A percentile compares a stretch with the other conserved stretches of the same genome.
phyloP scores from a whole-genome alignment of 202 grass and related monocot genomes.

The Alloteropsis angusta region DNA sequence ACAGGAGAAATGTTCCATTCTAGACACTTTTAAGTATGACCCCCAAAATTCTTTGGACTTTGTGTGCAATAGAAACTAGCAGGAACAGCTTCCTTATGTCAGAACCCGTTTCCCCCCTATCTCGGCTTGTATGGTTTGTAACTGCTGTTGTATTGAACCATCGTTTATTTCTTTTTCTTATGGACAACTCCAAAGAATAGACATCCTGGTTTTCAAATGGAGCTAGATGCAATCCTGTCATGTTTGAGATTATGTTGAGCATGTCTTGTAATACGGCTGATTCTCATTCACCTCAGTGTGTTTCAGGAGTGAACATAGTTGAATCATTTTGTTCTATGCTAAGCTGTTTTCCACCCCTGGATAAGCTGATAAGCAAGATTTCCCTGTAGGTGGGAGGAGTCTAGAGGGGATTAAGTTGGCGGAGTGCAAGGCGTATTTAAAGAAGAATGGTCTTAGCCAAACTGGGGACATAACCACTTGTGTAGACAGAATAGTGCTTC shows the following conservation, averaged over 20 bases:
- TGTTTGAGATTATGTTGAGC: background rate
- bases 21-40: background rate
- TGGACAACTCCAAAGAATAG: background rate
- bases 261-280: background rate
- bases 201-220: background rate
- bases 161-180: background rate
- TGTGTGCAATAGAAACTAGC: background rate
- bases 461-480: constrained; percentile 40
- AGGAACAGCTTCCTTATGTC: background rate
- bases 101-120: background rate
- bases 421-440: constrained; percentile 62
- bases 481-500: constrained; percentile 52
- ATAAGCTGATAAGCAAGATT: background rate
- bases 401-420: constrained; percentile 48
- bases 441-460: constrained; percentile 49
- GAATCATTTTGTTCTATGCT: constrained; percentile 2
- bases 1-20: background rate
- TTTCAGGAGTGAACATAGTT: constrained; percentile 11
- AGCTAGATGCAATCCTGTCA: constrained; percentile 5
- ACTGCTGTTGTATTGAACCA: background rate
- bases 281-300: background rate
- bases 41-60: background rate
- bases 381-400: constrained; percentile 30
- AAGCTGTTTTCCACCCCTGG: background rate
- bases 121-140: background rate